phyloP scores from a whole-genome alignment of 768 basidiomycete species.

The Psilocybe subaeruginosa region DNA sequence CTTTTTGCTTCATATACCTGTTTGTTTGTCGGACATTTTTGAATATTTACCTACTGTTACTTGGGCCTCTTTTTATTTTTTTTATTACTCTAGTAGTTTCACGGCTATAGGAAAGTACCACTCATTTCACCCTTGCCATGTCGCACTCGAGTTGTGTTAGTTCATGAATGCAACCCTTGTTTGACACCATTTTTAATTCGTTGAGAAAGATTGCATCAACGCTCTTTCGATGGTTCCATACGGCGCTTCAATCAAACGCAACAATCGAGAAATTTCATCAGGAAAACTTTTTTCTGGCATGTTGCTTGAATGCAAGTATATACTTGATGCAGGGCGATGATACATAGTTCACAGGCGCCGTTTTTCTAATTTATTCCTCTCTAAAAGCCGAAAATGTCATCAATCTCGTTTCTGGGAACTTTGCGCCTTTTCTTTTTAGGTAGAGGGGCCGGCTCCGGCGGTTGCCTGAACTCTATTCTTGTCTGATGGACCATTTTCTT shows the following conservation, averaged over 20 bases:
- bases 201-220: background rate
- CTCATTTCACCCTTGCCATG: conserved; percentile 1
- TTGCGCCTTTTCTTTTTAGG: conserved; percentile 40
- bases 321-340: background rate
- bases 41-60: conserved; percentile 18
- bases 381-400: conserved; percentile 63
- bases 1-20: conserved; percentile 29
- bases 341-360: background rate
- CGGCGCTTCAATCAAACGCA: background rate
- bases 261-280: background rate
- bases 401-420: conserved; percentile 59
- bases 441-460: background rate
- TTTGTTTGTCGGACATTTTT: conserved; percentile 25
- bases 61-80: conserved; percentile 19
- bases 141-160: conserved; percentile 15
- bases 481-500: background rate
- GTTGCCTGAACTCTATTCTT: background rate
- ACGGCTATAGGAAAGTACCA: conserved; percentile 22
- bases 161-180: conserved; percentile 18
- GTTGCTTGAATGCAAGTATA: background rate
- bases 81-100: conserved; percentile 18
- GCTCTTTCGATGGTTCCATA: background rate
- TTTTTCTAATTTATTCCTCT: background rate
- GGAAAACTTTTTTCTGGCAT: background rate
- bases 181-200: conserved; percentile 1